Evolutionary conservation across 208 protist species (phyloP).

Genomic region (Strigomonas oncopelti): DNA sequence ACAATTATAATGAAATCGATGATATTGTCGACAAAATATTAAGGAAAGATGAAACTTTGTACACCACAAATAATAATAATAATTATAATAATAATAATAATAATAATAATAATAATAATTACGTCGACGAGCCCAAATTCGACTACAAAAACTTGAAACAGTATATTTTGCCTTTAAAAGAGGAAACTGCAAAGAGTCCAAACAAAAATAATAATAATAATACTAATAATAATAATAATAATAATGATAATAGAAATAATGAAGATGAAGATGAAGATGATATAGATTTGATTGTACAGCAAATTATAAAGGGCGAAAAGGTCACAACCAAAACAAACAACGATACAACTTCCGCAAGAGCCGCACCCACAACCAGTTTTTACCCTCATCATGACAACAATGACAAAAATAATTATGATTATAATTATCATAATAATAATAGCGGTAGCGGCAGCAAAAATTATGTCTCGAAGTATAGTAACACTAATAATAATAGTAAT

Average conservation of each 20-base stretch:
- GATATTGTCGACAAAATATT: neutral
- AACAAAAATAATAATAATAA: neutral
- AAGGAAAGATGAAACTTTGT: too few species aligned
- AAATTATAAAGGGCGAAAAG: too few species aligned
- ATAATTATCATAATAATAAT: conserved; percentile 9
- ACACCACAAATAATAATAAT: conserved; percentile 6
- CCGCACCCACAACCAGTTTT: too few species aligned
- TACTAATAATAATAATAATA: neutral
- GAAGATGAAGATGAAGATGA: neutral
- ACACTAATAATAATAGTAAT: neutral
- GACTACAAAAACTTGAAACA: too few species aligned
- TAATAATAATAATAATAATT: conserved; percentile 11
- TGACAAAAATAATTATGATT: neutral
- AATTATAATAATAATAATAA: conserved; percentile 7
- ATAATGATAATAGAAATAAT: conserved; percentile 3
- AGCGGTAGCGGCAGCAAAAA: too few species aligned
- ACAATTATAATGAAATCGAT: neutral
- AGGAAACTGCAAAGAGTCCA: neutral
- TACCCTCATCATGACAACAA: neutral
- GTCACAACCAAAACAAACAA: too few species aligned
- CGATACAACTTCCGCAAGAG: too few species aligned
- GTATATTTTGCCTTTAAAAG: neutral
- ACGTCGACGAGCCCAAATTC: too few species aligned
- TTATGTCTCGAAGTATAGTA: neutral
- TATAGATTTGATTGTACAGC: neutral